Conservation (phyloP, 495 filamentous ascomycete genomes). For the Aspergillus biplanus region DNA sequence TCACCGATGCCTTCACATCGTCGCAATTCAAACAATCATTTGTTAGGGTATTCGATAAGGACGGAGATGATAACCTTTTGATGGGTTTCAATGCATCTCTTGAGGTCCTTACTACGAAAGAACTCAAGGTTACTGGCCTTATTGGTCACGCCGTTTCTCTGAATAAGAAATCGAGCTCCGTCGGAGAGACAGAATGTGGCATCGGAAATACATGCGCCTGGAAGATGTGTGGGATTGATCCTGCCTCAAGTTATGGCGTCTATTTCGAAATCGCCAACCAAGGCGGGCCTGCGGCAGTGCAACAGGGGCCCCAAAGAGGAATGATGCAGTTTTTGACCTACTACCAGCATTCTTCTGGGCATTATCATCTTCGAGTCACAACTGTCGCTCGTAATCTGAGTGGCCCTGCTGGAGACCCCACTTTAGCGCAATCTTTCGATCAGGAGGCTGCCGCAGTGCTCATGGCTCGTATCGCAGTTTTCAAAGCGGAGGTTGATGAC, state of each 20-base stretch:
- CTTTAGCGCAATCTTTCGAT: slow-evolving; percentile 96
- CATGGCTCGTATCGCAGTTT: slow-evolving; percentile 98
- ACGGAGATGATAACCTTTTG: slow-evolving; percentile 87
- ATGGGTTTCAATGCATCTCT: slow-evolving; percentile 99
- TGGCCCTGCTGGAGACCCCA: slow-evolving; percentile 95
- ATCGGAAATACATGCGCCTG: slow-evolving; percentile 99
- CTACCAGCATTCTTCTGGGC: slow-evolving; percentile 95
- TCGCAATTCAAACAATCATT: slow-evolving; percentile 99
- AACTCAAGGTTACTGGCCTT: slow-evolving; percentile 96
- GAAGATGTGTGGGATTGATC: slow-evolving; percentile 99
- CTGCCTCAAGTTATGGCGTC: slow-evolving; percentile 87
- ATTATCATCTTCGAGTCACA: slow-evolving; percentile 94
- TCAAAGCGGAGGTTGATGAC: slow-evolving; percentile 98
- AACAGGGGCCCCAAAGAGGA: slow-evolving; percentile 85
- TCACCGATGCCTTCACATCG: slow-evolving; percentile 98
- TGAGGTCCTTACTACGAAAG: slow-evolving; percentile 96
- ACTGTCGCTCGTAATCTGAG: slow-evolving; percentile 91
- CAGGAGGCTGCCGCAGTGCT: slow-evolving; percentile 97
- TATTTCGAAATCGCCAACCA: slow-evolving; percentile 99
- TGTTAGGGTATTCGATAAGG: slow-evolving; percentile 95
- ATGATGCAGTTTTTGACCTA: slow-evolving; percentile 99
- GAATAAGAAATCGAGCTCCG: slow-evolving; percentile 97
- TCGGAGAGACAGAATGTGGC: slow-evolving; percentile 97
- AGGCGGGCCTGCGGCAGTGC: slow-evolving; percentile 82
- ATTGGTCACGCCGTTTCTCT: slow-evolving; percentile 96